Evolutionary conservation across 306 rosid genomes (phyloP).

Genomic region (Cicer judaicum): DNA sequence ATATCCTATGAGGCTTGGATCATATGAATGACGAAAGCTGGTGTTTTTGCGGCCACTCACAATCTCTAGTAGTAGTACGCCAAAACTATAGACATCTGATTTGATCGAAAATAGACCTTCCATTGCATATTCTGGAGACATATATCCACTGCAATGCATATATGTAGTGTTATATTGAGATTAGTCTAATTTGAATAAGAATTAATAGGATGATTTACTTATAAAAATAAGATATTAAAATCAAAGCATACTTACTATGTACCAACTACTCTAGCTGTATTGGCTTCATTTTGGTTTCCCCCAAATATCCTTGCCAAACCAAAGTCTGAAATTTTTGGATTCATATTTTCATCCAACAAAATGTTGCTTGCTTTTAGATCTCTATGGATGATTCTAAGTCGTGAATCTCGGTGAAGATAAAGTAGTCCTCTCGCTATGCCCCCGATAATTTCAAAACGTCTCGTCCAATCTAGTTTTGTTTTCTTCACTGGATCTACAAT

Average conservation of each 20-base stretch:
- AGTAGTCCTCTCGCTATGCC: conserved; percentile 94
- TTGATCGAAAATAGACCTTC: conserved; percentile 84
- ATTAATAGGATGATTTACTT: not conserved
- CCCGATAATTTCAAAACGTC: conserved; percentile 68
- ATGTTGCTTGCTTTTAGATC: conserved; percentile 85
- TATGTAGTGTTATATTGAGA: conserved; percentile 11
- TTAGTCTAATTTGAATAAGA: conserved; percentile 25
- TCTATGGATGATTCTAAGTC: conserved; percentile 83
- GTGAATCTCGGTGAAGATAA: conserved; percentile 87
- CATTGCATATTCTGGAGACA: conserved; percentile 97
- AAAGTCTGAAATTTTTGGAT: conserved; percentile 88
- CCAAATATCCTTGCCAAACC: conserved; percentile 93
- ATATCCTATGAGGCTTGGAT: conserved; percentile 70
- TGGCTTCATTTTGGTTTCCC: conserved; percentile 79
- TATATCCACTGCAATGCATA: conserved; percentile 67
- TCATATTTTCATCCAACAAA: conserved; percentile 81
- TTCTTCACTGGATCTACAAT: conserved; percentile 57
- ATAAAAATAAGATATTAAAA: not conserved
- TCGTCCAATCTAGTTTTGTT: conserved; percentile 63
- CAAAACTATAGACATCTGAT: conserved; percentile 92
- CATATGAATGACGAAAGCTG: conserved; percentile 66
- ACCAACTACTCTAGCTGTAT: conserved; percentile 80
- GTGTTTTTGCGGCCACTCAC: conserved; percentile 76
- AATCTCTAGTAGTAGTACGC: conserved; percentile 75
- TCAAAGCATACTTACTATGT: conserved; percentile 71